Percentiles rank a stretch among this genome's conserved stretches.
These are phyloP conservation scores for Tetrahymena thermophila DNA, from an alignment of 73 alveolate genomes.

Conservation along the genomic window DNA sequence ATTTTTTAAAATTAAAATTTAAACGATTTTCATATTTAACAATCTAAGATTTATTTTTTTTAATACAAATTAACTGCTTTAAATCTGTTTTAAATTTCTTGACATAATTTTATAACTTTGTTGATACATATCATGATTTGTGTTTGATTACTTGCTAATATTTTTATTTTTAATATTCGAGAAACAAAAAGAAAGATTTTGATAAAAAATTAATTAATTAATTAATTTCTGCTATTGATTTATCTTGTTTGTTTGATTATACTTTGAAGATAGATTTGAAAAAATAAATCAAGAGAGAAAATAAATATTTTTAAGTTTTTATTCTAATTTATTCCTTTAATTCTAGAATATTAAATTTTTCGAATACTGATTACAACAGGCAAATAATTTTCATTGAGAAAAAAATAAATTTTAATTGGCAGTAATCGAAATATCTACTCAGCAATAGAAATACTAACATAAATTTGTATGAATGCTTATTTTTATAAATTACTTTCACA, in stretches of 20 bases:
- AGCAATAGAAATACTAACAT: background rate
- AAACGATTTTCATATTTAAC: too few relatives aligned
- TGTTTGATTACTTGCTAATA: too few relatives aligned
- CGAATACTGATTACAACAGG: background rate
- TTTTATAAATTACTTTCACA: background rate
- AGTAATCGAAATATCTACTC: background rate
- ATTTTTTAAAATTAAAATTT: too few relatives aligned
- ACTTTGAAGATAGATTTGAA: background rate
- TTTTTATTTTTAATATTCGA: background rate
- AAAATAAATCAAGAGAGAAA: background rate
- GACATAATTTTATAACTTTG: too few relatives aligned
- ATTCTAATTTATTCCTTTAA: background rate
- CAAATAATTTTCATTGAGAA: background rate
- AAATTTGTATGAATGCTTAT: background rate
- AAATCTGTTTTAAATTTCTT: too few relatives aligned
- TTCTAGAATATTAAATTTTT: background rate
- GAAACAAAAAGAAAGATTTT: background rate
- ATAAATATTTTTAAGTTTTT: too few relatives aligned
- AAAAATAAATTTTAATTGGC: background rate
- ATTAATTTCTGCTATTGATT: background rate
- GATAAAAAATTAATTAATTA: background rate
- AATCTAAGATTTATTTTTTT: too few relatives aligned
- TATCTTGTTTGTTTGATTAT: background rate
- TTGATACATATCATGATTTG: too few relatives aligned
- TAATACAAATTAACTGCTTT: too few relatives aligned